Evolutionary conservation across 2,329 filamentous ascomycete species (phyloP), one percentile per base, ranked within the genome.

Genomic region (Ophiostoma quercus): DNA sequence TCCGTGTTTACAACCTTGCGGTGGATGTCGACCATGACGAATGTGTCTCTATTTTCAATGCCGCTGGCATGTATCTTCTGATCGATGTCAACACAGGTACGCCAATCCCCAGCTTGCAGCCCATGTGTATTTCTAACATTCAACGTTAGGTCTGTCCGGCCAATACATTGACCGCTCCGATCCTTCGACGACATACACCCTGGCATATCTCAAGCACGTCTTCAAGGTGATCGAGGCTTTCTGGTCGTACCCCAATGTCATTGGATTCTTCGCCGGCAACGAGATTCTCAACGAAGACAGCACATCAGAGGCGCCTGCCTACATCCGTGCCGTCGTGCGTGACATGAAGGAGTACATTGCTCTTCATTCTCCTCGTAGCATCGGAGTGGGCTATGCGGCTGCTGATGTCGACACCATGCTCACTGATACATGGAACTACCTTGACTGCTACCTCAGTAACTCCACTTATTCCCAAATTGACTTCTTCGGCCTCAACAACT

Each of bases 401-500:
- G 95, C 96, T 80, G 95, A 98, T 75, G 94, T 97, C 79, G 85
- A 88, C 54, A 85, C 87, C 29, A 96, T 97, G 75, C 92, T 95
- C 79, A 84, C 84, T 74, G 84, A 92, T 76, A 88, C 98, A 77
- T 92, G 92, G 75, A 83, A 92, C 78, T 99, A 96, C 86, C 97
- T 99, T 83, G 93, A 97, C 85, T 99, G 95, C 78, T 92, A 94
- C 72, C 79, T 87, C 72, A 78, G 83, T 39, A 82, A 83, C 11
- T 80, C 72, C 81, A 77, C 90, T 72, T 57, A 57, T n/a, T 57
- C 51, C 51, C 51, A 57, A 22, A 97, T 98, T 74, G 95, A 99
- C 81, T 98, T 96, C 85, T 99, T 94, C 92, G 95, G 95, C 71
- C 98, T 98, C 90, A 99, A 99, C 85, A 97, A 98, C 82, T 99